Evolutionary conservation across 1,139 yeast species (phyloP), one percentile per base, ranked within the genome.

Genomic region (Candida neerlandica): DNA sequence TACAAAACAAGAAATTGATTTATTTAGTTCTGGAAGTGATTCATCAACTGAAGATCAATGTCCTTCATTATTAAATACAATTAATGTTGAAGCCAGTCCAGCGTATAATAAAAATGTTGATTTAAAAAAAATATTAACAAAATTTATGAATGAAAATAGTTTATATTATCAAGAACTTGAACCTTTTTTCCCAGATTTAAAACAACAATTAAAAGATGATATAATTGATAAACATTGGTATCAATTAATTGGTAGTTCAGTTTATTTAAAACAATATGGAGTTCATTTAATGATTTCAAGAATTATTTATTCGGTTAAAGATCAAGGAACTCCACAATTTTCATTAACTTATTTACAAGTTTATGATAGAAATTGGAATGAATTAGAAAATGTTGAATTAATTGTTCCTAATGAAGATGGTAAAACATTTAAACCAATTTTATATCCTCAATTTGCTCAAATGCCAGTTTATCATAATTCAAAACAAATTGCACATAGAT

Each of bases 191-290:
- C 60, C 65, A 7, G 64, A 66, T 40, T 56, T 68, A 43, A 57
- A 55, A 40, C 41, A 61, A 6, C 71, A 70, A 50, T 48, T 73
- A 32, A 49, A 65, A 40, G 55, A 61, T 39, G 62, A 63, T 10
- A 65, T 66, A 15, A 64, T 65, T 9, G 69, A 66, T 19, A 59
- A 61, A 43, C 64, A 65, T 51, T 73, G 77, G 76, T 72, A 59
- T 53, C 59, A 70, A 45, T 60, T 73, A 35, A 72, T 75, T 0
- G 78, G 77, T 1, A 65, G 75, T 2, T 66, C 74, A 0, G 77
- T 73, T 2, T 73, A 75, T 73, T 57, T 73, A 29, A 67, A 71
- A 53, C 68, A 73, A 47, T 71, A 71, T 51, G 77, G 75, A 2
- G 71, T 71, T 2, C 76, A 73, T 54, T 69, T 62, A 45, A 63